Evolutionary conservation across 139 green algal genomes (phyloP).

Genomic region (Chlamydomonas incerta): DNA sequence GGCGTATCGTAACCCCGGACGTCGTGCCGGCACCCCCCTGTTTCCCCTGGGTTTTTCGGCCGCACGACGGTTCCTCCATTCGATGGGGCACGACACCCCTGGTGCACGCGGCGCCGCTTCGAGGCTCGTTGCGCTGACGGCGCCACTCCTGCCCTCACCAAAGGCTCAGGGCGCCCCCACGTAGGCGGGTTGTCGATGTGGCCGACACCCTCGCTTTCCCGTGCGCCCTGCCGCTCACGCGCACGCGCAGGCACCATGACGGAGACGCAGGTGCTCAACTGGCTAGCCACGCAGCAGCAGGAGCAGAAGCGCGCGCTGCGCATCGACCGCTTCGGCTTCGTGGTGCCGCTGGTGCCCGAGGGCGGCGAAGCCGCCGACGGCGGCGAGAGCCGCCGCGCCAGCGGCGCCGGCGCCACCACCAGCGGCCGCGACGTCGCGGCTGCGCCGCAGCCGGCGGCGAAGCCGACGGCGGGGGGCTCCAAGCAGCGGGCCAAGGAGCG

Average conservation of each 20-base stretch:
- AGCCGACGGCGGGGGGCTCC: neutral
- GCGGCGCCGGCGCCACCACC: constrained; percentile 4
- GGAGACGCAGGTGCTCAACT: constrained; percentile 50
- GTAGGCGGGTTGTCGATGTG: too few relatives aligned
- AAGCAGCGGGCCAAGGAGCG: neutral
- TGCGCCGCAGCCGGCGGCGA: neutral
- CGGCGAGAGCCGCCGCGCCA: neutral
- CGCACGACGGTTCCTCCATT: too few relatives aligned
- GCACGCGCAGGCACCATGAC: constrained; percentile 48
- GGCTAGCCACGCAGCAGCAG: neutral
- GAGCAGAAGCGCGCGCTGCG: neutral
- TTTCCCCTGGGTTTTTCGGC: too few relatives aligned
- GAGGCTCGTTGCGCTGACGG: too few relatives aligned
- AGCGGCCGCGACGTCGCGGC: neutral
- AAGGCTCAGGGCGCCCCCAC: too few relatives aligned
- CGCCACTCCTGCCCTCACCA: too few relatives aligned
- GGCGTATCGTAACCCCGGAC: too few relatives aligned
- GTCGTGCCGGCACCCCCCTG: too few relatives aligned
- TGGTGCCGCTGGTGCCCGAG: neutral
- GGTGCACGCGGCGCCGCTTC: too few relatives aligned
- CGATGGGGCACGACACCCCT: too few relatives aligned
- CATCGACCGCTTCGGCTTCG: constrained; percentile 54
- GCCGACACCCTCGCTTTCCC: too few relatives aligned
- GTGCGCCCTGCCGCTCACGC: too few relatives aligned
- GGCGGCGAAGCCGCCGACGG: neutral